phyloP scores from a whole-genome alignment of 805 yeast species.

The Candida silvicultrix region DNA sequence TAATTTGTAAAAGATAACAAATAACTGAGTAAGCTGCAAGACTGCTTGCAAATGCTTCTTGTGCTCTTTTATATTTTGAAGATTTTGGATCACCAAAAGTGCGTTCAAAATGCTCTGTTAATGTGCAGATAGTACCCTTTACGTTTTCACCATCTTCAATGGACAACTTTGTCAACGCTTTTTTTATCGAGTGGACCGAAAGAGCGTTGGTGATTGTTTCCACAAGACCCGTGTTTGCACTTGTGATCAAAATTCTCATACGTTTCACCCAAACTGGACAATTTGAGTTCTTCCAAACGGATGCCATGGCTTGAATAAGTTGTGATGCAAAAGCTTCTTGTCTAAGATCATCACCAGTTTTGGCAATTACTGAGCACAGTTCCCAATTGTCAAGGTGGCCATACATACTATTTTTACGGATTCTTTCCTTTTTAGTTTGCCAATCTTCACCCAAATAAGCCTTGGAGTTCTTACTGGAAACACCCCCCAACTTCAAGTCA shows the following conservation, averaged over 20 bases:
- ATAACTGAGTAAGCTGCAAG: constrained; percentile 90
- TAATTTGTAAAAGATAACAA: constrained; percentile 84
- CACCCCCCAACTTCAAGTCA: constrained; percentile 82
- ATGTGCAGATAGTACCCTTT: constrained; percentile 61
- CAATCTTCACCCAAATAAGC: constrained; percentile 89
- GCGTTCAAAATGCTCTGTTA: constrained; percentile 72
- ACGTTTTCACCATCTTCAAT: constrained; percentile 61
- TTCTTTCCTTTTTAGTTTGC: constrained; percentile 74
- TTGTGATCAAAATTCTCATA: constrained; percentile 88
- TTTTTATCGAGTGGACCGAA: constrained; percentile 90
- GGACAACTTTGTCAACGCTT: constrained; percentile 76
- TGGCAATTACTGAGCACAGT: constrained; percentile 88
- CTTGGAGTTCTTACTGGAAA: constrained; percentile 31
- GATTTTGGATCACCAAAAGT: constrained; percentile 64
- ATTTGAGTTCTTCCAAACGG: constrained; percentile 67
- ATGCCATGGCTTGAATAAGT: constrained; percentile 78
- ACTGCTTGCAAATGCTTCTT: constrained; percentile 77
- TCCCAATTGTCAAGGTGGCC: constrained; percentile 95
- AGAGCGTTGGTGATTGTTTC: constrained; percentile 95
- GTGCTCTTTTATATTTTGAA: constrained; percentile 61
- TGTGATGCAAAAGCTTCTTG: constrained; percentile 99
- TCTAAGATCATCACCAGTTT: constrained; percentile 91
- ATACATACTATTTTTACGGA: constrained; percentile 67
- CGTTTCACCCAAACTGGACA: constrained; percentile 86
- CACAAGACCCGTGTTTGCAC: constrained; percentile 85